These are phyloP conservation scores for Aureobasidium sp. DNA, from an alignment of 2,329 filamentous ascomycete species.

Conservation along the genomic window DNA sequence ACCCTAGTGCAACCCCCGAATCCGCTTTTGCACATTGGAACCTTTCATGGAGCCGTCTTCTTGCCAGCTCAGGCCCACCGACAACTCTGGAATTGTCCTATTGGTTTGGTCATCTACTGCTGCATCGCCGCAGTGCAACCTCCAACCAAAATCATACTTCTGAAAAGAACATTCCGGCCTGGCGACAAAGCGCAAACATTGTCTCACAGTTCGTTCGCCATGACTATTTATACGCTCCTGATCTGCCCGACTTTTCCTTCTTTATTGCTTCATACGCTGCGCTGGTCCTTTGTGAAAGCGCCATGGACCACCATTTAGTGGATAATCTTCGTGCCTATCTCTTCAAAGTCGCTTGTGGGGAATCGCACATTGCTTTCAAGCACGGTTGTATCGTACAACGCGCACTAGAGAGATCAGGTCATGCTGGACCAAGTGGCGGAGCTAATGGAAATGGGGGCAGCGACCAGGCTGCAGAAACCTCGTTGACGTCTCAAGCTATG, in stretches of 20 bases:
- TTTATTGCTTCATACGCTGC: conserved; percentile 15
- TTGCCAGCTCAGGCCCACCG: not conserved
- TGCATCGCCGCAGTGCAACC: conserved; percentile 2
- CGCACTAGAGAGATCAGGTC: conserved; percentile 6
- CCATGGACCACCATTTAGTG: conserved; percentile 10
- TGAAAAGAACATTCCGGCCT: not conserved
- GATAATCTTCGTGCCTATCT: conserved; percentile 11
- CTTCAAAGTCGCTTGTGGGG: not conserved
- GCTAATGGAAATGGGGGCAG: not conserved
- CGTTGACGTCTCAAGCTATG: not conserved
- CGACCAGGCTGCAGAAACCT: not conserved
- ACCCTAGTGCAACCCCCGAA: not conserved
- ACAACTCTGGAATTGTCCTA: not conserved
- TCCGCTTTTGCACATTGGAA: not conserved
- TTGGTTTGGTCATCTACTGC: conserved; percentile 5
- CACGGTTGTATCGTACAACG: conserved; percentile 7
- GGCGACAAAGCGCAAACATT: conserved; percentile 11
- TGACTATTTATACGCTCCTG: not conserved
- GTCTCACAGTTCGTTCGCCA: conserved; percentile 15
- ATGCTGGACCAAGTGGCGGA: not conserved
- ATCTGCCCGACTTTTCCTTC: conserved; percentile 14
- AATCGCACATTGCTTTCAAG: conserved; percentile 10
- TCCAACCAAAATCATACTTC: not conserved
- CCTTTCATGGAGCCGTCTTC: not conserved
- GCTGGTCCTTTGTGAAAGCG: conserved; percentile 13